Evolutionary conservation across 2,329 filamentous ascomycete species (phyloP).

Genomic region (Alternaria incomplexa): DNA sequence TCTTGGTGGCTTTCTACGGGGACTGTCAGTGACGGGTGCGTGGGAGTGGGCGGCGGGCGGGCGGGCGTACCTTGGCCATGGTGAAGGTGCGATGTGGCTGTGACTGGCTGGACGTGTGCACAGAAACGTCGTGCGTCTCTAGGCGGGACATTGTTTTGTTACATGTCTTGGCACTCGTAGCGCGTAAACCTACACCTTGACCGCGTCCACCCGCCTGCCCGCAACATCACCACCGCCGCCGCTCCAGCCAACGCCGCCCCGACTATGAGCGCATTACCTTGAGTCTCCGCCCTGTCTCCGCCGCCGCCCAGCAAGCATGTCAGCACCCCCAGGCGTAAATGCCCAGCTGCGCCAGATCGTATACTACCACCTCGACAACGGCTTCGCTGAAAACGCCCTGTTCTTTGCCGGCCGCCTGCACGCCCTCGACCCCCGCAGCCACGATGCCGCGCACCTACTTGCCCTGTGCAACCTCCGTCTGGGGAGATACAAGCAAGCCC

Average conservation of each 20-base stretch:
- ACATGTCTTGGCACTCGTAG: not conserved
- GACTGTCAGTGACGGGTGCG: conserved; percentile 31
- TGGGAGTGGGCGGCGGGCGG: too few relatives aligned
- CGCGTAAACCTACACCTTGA: conserved; percentile 11
- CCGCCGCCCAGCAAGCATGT: conserved; percentile 52
- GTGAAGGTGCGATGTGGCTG: not conserved
- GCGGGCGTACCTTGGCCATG: conserved; percentile 10
- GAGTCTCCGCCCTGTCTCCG: conserved; percentile 11
- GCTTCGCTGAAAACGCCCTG: conserved; percentile 84
- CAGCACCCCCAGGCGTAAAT: conserved; percentile 62
- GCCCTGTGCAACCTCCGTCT: conserved; percentile 84
- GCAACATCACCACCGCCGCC: conserved; percentile 2
- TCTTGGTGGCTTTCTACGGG: conserved; percentile 59
- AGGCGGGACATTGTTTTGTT: conserved; percentile 1
- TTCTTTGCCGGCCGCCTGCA: conserved; percentile 89
- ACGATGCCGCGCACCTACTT: conserved; percentile 82
- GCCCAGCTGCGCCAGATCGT: conserved; percentile 69
- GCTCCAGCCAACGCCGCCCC: not conserved
- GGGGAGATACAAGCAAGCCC: conserved; percentile 83
- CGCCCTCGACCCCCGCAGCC: conserved; percentile 80
- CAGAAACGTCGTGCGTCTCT: not conserved
- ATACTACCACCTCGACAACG: conserved; percentile 84
- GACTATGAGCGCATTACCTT: conserved; percentile 11
- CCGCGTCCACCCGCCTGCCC: conserved; percentile 9
- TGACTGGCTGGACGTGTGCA: not conserved